Evolutionary conservation across 225 moss, liverwort and hornwort genomes (phyloP), one percentile per base, ranked within the genome.

Genomic region (Polytrichum formosum): DNA sequence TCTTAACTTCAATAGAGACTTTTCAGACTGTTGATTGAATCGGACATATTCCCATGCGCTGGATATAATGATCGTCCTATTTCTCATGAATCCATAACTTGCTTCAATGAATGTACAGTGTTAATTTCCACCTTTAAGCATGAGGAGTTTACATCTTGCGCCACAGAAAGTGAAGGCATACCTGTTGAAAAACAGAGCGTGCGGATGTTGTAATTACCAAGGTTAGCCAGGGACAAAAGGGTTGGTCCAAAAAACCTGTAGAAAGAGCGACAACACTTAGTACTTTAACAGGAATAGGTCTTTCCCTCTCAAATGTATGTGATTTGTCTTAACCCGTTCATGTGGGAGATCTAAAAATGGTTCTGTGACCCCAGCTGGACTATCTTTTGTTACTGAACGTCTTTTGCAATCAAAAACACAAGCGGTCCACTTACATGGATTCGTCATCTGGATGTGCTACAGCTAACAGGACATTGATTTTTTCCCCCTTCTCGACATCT

Each of bases 391-490:
- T 46, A 46, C 46, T 46, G 4, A 10, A 16, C 10, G 4, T 35
- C 2, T 13, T 16, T 46, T 46, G 46, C 13, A 46, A 46, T 46
- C 16, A 46, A 46, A 46, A 46, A 46, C 46, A 46, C 46, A 13
- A 46, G 46, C 13, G 1, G 4, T 16, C 69, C 73, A 73, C 82
- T 70, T 66, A 90, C 90, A 90, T 90, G 70, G 82, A 87, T 67
- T 90, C 90, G 75, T 90, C 89, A 75, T 89, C 89, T 28, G 89
- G 89, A 35, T 89, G 89, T 31, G 87, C 90, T 75, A 90, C 87
- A 74, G 84, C 84, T 80, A 90, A 74, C 72, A 89, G 69, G 1
- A 89, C 78, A 58, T 82, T 82, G 60, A 66, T 76, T 63, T 69
- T 82, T 61, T 26, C 73, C 58, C 67, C 79, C 21, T 69, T 72